These are phyloP conservation scores for Arthroderma uncinatum DNA, from an alignment of 2,329 filamentous ascomycete genomes.

Conservation along the genomic window DNA sequence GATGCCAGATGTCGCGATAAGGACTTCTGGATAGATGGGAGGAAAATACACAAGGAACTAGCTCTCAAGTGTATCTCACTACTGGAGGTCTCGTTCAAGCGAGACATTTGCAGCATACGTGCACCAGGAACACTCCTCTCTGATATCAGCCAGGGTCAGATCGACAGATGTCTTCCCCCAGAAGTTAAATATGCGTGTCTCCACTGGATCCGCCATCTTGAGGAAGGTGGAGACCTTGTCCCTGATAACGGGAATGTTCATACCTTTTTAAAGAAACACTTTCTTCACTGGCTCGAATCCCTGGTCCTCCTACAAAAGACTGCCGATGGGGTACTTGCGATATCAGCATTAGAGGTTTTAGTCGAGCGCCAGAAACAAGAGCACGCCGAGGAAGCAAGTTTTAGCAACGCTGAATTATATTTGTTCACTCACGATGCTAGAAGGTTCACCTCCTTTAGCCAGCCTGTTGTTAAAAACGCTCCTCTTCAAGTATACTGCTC, in stretches of 20 bases:
- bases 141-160: background rate
- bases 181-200: slow-evolving; percentile 2
- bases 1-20: background rate
- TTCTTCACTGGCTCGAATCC: slow-evolving; percentile 11
- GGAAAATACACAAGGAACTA: slow-evolving; percentile 12
- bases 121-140: slow-evolving; percentile 8
- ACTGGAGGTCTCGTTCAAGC: slow-evolving; percentile 10
- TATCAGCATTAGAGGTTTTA: background rate
- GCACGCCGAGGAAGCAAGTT: background rate
- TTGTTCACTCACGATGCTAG: slow-evolving; percentile 23
- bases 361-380: background rate
- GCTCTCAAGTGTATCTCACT: slow-evolving; percentile 12
- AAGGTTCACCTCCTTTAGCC: slow-evolving; percentile 22
- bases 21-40: slow-evolving; percentile 16
- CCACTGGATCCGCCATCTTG: slow-evolving; percentile 1
- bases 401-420: slow-evolving; percentile 18
- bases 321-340: background rate
- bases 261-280: slow-evolving; percentile 5
- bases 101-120: slow-evolving; percentile 16
- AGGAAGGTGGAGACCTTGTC: background rate
- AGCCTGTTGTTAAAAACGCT: slow-evolving; percentile 21
- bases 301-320: slow-evolving; percentile 14
- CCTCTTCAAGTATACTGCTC: slow-evolving; percentile 30
- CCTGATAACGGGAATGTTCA: background rate
- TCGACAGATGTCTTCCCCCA: background rate